phyloP scores from a whole-genome alignment of 2,329 filamentous ascomycete species.

The Pseudohalonectria lignicola region DNA sequence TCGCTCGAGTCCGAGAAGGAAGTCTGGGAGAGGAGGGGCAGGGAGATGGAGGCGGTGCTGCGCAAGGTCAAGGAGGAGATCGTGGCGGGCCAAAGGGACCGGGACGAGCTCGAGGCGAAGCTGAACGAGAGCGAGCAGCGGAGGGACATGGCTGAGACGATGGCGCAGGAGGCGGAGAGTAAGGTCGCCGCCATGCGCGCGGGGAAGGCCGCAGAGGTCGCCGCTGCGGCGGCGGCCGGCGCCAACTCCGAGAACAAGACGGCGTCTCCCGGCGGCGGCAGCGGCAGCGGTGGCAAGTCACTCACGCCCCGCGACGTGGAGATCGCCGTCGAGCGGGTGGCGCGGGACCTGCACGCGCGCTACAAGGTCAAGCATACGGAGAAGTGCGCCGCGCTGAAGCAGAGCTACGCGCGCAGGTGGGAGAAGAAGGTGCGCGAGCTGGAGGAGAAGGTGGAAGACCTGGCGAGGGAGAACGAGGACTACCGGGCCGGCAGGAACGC shows the following conservation, averaged over 20 bases:
- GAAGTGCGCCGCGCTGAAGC: constrained; percentile 84
- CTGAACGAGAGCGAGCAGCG: constrained; percentile 68
- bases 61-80: constrained; percentile 75
- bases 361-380: constrained; percentile 98
- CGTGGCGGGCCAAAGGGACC: constrained; percentile 64
- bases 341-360: constrained; percentile 80
- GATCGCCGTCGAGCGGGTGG: constrained; percentile 77
- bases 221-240: constrained; percentile 26
- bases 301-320: constrained; percentile 56
- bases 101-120: constrained; percentile 65
- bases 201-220: constrained; percentile 36
- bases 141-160: constrained; percentile 61
- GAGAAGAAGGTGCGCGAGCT: constrained; percentile 80
- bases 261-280: not conserved
- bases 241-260: constrained; percentile 17
- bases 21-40: constrained; percentile 73
- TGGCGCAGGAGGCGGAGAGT: constrained; percentile 65
- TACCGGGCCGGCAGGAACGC: constrained; percentile 55
- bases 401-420: constrained; percentile 75
- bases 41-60: constrained; percentile 76
- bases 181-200: constrained; percentile 66
- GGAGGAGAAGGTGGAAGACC: constrained; percentile 57
- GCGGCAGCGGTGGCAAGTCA: constrained; percentile 1
- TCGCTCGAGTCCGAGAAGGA: constrained; percentile 64
- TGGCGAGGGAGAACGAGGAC: constrained; percentile 64